Evolutionary conservation across 805 yeast genomes (phyloP), one percentile per base, ranked within the genome.

Genomic region (Dipodascus albidus): DNA sequence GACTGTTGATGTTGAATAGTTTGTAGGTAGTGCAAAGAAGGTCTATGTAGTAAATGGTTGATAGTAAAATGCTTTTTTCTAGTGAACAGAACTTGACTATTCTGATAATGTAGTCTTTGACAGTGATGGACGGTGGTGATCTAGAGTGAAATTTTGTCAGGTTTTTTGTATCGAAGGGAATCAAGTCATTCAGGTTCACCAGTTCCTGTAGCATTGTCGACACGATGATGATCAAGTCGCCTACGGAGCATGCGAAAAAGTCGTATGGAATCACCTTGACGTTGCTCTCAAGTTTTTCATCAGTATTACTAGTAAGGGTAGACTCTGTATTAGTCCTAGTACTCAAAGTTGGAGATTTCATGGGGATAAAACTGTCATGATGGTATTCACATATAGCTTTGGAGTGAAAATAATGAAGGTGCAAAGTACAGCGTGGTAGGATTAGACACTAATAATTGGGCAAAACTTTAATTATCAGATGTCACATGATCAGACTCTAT

Each of bases 121-220:
- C 80, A 3, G 96, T 83, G 48, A 91, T 91, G 17, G 78, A 78
- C 0, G 99, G 98, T 2, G 97, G 96, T 0, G 91, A 82, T 57
- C 97, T 76, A 2, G 97, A 89, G 67, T 91, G 99, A 67, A 91
- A 91, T 58, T 98, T 73, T 0, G 99, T 91, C 52, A 93, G 74
- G 24, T 66, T 63, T 19, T 65, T 65, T 6, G 67, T 62, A 52
- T 58, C 67, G 54, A 65, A 69, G 44, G 74, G 72, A 22, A 62
- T 60, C 24, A 61, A 70, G 68, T 91, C 98, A 65, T 91, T 91
- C 33, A 87, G 74, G 22, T 72, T 67, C 14, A 90, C 87, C 22
- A 91, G 74, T 44, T 87, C 85, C 49, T 79, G 75, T 23, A 93
- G 71, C 93, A 90, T 87, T 52, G 96, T 72, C 1, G 95, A 73